phyloP scores from a whole-genome alignment of 2,329 filamentous ascomycete species.

The Chrysoporthe deuterocubensis region DNA sequence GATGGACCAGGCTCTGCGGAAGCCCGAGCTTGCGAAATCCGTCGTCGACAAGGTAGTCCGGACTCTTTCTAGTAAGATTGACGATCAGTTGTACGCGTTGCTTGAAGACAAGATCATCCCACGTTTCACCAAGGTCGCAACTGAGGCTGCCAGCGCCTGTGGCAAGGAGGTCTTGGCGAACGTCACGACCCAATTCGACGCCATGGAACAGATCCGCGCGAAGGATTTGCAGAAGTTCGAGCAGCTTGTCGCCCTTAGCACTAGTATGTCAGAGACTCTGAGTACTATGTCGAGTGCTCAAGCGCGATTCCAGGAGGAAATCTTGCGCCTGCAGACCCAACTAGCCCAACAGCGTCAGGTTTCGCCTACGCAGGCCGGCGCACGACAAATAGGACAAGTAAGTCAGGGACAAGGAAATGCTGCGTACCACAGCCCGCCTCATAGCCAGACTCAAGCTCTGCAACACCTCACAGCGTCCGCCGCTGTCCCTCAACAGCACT shows the following conservation, averaged over 20 bases:
- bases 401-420: conserved; percentile 28
- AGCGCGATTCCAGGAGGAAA: conserved; percentile 67
- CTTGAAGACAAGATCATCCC: conserved; percentile 69
- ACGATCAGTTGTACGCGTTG: conserved; percentile 67
- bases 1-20: conserved; percentile 70
- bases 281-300: conserved; percentile 72
- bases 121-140: conserved; percentile 66
- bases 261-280: conserved; percentile 69
- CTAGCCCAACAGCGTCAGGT: conserved; percentile 34
- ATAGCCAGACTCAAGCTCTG: conserved; percentile 25
- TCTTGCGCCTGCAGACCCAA: conserved; percentile 55
- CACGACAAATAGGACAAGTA: conserved; percentile 33
- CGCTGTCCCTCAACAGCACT: conserved; percentile 21
- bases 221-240: conserved; percentile 69
- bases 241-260: conserved; percentile 70
- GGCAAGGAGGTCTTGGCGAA: conserved; percentile 70
- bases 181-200: conserved; percentile 54
- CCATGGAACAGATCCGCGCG: conserved; percentile 55
- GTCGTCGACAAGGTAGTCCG: conserved; percentile 74
- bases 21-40: conserved; percentile 71
- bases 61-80: conserved; percentile 68
- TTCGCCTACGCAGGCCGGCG: conserved; percentile 28
- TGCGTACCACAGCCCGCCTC: conserved; percentile 28
- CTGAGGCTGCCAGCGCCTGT: conserved; percentile 69
- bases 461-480: conserved; percentile 23